Conservation (phyloP, 768 basidiomycete species). For the Tylopilus sp. region DNA sequence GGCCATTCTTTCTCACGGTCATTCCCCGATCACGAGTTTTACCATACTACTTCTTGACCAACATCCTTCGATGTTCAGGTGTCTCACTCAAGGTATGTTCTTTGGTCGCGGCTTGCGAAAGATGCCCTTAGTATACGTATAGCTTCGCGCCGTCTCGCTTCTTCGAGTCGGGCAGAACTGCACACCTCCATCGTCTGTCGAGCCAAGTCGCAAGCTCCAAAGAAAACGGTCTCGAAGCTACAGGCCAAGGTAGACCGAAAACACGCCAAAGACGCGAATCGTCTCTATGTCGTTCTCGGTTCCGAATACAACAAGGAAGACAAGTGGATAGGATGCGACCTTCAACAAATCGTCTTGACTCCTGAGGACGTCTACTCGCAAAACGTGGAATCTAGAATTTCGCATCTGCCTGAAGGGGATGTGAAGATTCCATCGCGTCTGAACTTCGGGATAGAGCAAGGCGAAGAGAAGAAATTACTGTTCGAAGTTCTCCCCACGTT, state of each 20-base stretch:
- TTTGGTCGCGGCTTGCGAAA: not conserved
- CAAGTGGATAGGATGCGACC: slow-evolving; percentile 66
- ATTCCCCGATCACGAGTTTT: not conserved
- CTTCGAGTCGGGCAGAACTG: slow-evolving; percentile 39
- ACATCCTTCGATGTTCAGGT: slow-evolving; percentile 26
- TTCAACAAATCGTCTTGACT: slow-evolving; percentile 61
- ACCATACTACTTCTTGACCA: not conserved
- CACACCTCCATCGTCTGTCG: slow-evolving; percentile 47
- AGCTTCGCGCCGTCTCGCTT: slow-evolving; percentile 41
- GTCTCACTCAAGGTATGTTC: slow-evolving; percentile 19
- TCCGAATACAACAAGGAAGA: slow-evolving; percentile 58
- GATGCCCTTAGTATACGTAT: not conserved
- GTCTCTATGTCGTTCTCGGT: slow-evolving; percentile 74
- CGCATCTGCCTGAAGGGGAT: slow-evolving; percentile 33
- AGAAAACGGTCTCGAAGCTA: slow-evolving; percentile 43
- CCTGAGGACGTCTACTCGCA: slow-evolving; percentile 41
- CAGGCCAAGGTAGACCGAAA: slow-evolving; percentile 42
- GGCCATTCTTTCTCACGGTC: slow-evolving; percentile 39
- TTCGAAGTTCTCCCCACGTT: slow-evolving; percentile 65
- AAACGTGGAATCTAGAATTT: slow-evolving; percentile 21
- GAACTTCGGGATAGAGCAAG: slow-evolving; percentile 61
- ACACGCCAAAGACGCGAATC: slow-evolving; percentile 36
- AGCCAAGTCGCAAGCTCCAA: slow-evolving; percentile 35
- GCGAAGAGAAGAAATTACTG: slow-evolving; percentile 53
- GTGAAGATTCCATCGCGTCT: slow-evolving; percentile 50